phyloP scores from a whole-genome alignment of 441 rosid species.

The Dalechampia spathulata region DNA sequence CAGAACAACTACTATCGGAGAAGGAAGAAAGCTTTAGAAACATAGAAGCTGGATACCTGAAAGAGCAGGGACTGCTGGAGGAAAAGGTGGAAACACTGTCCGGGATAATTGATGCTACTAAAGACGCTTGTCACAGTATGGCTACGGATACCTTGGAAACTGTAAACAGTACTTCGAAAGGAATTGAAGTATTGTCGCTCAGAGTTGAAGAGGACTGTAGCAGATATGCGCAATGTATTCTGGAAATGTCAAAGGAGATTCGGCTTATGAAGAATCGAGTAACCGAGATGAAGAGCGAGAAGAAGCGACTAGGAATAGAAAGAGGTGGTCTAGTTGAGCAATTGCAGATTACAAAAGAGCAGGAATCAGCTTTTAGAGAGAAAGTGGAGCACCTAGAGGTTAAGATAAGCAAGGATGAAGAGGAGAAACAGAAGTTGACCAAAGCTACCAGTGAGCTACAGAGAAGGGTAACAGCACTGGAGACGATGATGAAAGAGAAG shows the following conservation, averaged over 20 bases:
- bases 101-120: constrained; percentile 27
- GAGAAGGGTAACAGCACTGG: constrained; percentile 33
- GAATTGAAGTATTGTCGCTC: constrained; percentile 31
- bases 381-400: constrained; percentile 38
- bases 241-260: constrained; percentile 34
- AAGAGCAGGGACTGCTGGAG: constrained; percentile 52
- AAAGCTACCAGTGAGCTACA: constrained; percentile 29
- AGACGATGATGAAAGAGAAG: constrained; percentile 38
- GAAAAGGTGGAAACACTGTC: constrained; percentile 36
- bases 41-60: constrained; percentile 52
- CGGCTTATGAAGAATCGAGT: constrained; percentile 34
- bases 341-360: constrained; percentile 31
- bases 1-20: constrained; percentile 73
- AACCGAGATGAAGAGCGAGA: constrained; percentile 32
- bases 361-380: constrained; percentile 29
- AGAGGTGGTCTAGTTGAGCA: constrained; percentile 27
- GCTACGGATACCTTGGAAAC: constrained; percentile 35
- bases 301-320: constrained; percentile 24
- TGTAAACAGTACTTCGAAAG: constrained; percentile 26
- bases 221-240: constrained; percentile 30
- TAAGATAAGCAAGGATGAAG: constrained; percentile 34
- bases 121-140: constrained; percentile 40
- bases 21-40: constrained; percentile 58
- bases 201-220: constrained; percentile 31
- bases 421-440: constrained; percentile 40